Base-by-base conservation (phyloP, 805 yeast species). In the Kodamaea neixiangensis region DNA sequence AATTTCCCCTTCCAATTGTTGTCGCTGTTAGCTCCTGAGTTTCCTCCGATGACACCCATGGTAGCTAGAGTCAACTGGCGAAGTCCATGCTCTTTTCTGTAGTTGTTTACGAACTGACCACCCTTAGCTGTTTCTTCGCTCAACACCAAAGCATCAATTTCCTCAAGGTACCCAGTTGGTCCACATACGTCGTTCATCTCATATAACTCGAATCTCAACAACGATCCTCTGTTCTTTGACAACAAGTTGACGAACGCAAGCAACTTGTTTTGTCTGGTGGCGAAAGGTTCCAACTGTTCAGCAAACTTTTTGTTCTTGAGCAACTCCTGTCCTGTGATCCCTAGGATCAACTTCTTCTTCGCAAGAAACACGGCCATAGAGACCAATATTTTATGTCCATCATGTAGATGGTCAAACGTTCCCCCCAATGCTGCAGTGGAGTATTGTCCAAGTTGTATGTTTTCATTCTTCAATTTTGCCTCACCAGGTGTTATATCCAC, bases 391-490 rank as follows among this genome's bases (percentile, higher is more conserved):
- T 88, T 89, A 68, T 94, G 99, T 0, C 98, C 99, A 62, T 87
- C 96, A 60, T 94, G 99, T 34, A 94, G 63, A 68, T 94, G 98
- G 63, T 94, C 99, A 71, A 94, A 94, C 0, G 99, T 94, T 0
- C 99, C 99, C 0, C 99, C 99, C 1, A 93, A 84, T 0, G 97
- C 93, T 7, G 58, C 63, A 5, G 76, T 74, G 14, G 56, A 51
- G 43, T 45, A 61, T 13, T 34, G 48, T 14, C 48, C 21, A 14
- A 20, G 17, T 20, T 6, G 44, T 13, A n/a, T 11, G 14, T n/a
- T 38, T 19, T 31, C 49, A 15, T 29, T 6, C n/a, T 19, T n/a
- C 18, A 20, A 19, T n/a, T 29, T 25, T 25, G 45, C 44, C 19
- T 41, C 34, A 14, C 20, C 22, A 22, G 49, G 35, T 25, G 18